Base-by-base conservation (phyloP, 2,329 filamentous ascomycete genomes). In the Hortaea sp. region DNA sequence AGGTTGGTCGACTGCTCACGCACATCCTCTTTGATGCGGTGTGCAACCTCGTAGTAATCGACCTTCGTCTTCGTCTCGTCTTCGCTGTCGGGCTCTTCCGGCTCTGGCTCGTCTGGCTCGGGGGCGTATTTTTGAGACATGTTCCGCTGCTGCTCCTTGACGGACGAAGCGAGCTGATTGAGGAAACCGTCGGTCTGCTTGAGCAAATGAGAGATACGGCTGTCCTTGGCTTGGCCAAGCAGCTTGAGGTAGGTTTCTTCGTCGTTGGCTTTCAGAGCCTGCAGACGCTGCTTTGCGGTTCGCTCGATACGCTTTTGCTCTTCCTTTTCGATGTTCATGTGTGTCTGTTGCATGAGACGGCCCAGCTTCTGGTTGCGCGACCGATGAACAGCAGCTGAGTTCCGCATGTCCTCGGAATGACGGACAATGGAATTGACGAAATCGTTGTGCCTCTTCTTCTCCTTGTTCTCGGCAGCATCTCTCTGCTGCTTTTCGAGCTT, bases 401-500 rank as follows among this genome's bases (percentile, higher is more conserved):
- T 81, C 49, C 78, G 75, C 39, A 97, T 81, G 56, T 95, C 88
- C 42, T 79, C 76, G 47, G 85, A 81, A 65, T 95, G 90, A 54
- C 81, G 82, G 55, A 87, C 77, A 44, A 98, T 88, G 32, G 89
- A 85, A 53, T 87, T 82, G 48, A 98, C 76, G 67, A 94, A 95
- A 64, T 97, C 90, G 50, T 77, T 79, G 62, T 97, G 90, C 71
- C 94, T 95, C 80, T 94, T 92, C 81, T 94, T 95, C 70, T 98
- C 92, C 52, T 94, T 86, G 55, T 85, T 87, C 71, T 97, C 90
- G 48, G 92, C 85, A 38, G 89, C 90, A 66, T 97, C 90, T 47
- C 92, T 87, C 65, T 98, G 92, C 66, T 98, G 89, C 71, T 97
- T 97, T 78, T 98, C 92, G 1, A 98, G 80, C 69, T 95, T 98